Conservation (phyloP, 2,329 filamentous ascomycete species). For the Cytospora piceicola region DNA sequence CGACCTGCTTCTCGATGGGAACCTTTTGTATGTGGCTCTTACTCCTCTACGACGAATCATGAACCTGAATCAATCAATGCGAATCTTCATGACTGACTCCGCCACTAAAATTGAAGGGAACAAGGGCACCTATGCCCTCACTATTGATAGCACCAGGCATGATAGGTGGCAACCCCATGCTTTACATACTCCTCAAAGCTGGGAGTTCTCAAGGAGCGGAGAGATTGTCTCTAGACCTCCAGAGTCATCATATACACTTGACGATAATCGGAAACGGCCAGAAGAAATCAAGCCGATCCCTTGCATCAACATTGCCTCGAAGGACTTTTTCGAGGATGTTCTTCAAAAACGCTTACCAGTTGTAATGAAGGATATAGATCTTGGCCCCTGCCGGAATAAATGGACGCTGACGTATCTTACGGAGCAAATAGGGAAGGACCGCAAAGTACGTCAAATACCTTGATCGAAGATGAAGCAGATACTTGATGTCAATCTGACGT, state of each 20-base stretch:
- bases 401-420: conserved; percentile 75
- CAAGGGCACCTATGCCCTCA: conserved; percentile 56
- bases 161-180: not conserved
- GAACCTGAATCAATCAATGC: not conserved
- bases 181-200: not conserved
- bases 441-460: conserved; percentile 52
- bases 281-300: conserved; percentile 47
- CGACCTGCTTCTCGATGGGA: conserved; percentile 89
- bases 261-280: conserved; percentile 18
- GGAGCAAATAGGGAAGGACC: conserved; percentile 61
- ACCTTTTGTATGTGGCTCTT: conserved; percentile 61
- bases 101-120: conserved; percentile 51
- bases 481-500: not conserved
- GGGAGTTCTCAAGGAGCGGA: conserved; percentile 25
- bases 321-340: conserved; percentile 63
- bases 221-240: conserved; percentile 14
- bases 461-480: not conserved
- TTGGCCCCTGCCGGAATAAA: conserved; percentile 67
- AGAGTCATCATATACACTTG: conserved; percentile 34
- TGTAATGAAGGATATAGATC: conserved; percentile 65
- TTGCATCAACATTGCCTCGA: conserved; percentile 54
- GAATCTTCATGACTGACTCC: not conserved
- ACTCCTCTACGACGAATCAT: not conserved
- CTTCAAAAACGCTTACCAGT: conserved; percentile 62
- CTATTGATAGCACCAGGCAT: not conserved